Conservation (phyloP, 176 grass and related monocot genomes). For the Phyllostachys edulis region DNA sequence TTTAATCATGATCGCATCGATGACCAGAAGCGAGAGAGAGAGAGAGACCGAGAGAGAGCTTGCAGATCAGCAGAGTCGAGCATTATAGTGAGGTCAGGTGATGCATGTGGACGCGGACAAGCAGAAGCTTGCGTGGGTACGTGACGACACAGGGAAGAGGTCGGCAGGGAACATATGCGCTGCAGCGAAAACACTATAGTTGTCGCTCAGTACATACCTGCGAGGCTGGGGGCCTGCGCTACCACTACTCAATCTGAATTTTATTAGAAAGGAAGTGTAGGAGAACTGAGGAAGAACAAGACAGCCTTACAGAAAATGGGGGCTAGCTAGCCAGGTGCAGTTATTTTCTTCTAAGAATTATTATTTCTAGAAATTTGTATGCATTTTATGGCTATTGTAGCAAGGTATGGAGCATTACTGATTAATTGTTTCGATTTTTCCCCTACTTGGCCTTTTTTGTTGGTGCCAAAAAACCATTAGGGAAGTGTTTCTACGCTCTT, state of each 20-base stretch:
- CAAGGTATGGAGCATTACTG: background rate
- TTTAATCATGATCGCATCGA: background rate
- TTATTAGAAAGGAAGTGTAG: background rate
- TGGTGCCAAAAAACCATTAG: background rate
- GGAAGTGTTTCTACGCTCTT: background rate
- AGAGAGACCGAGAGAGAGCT: background rate
- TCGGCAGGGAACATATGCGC: slow-evolving; percentile 29
- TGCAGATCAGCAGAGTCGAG: background rate
- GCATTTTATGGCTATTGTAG: background rate
- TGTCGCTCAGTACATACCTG: slow-evolving; percentile 32
- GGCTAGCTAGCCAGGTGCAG: background rate
- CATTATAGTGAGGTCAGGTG: slow-evolving; percentile 20
- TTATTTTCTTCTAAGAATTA: background rate
- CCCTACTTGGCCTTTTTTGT: background rate
- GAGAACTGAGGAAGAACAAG: background rate
- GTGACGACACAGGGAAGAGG: slow-evolving; percentile 44
- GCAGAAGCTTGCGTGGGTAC: slow-evolving; percentile 37
- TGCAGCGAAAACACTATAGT: slow-evolving; percentile 44
- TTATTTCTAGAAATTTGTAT: background rate
- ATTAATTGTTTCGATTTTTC: background rate
- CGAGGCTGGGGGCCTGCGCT: background rate
- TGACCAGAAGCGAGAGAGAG: background rate
- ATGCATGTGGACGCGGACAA: slow-evolving; percentile 37
- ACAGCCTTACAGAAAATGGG: background rate
- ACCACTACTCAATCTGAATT: background rate